Evolutionary conservation across 2,329 filamentous ascomycete genomes (phyloP).

Genomic region (Fusarium goolgardi): DNA sequence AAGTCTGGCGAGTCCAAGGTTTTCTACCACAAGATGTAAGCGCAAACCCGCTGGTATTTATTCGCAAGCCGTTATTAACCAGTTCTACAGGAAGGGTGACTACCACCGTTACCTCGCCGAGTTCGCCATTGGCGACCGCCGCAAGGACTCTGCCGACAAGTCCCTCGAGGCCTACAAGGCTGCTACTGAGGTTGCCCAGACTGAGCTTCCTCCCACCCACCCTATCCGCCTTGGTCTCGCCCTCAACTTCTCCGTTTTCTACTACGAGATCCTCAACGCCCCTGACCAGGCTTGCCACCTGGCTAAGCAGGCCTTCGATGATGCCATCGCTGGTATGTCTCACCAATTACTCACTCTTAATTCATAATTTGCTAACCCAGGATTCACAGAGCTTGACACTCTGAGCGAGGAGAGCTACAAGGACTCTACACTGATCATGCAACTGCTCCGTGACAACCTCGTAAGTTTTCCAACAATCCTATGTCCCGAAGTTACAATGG

Average conservation of each 20-base stretch:
- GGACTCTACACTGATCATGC: conserved; percentile 98
- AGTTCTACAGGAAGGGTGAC: conserved; percentile 83
- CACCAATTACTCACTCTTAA: background rate
- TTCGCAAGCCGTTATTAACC: conserved; percentile 63
- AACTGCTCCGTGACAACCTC: conserved; percentile 96
- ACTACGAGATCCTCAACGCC: conserved; percentile 99
- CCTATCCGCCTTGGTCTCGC: conserved; percentile 97
- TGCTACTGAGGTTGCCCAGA: conserved; percentile 98
- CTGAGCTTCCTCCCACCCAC: conserved; percentile 95
- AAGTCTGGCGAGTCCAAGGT: conserved; percentile 99
- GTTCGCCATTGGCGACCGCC: conserved; percentile 92
- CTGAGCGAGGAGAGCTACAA: conserved; percentile 99
- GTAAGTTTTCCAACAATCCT: conserved; percentile 62
- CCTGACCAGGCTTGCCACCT: conserved; percentile 98
- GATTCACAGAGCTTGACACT: conserved; percentile 83
- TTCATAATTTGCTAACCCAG: conserved; percentile 6
- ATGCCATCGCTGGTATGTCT: conserved; percentile 82
- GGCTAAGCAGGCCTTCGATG: conserved; percentile 98
- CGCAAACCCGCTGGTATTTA: conserved; percentile 80
- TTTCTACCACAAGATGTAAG: conserved; percentile 99
- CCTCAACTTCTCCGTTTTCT: conserved; percentile 99
- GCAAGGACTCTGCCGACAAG: conserved; percentile 86
- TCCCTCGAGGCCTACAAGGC: conserved; percentile 99
- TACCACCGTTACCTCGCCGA: conserved; percentile 96
- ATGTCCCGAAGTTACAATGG: background rate